These are phyloP conservation scores for Fragaria vesca DNA, from an alignment of 306 rosid species.

Conservation along the genomic window DNA sequence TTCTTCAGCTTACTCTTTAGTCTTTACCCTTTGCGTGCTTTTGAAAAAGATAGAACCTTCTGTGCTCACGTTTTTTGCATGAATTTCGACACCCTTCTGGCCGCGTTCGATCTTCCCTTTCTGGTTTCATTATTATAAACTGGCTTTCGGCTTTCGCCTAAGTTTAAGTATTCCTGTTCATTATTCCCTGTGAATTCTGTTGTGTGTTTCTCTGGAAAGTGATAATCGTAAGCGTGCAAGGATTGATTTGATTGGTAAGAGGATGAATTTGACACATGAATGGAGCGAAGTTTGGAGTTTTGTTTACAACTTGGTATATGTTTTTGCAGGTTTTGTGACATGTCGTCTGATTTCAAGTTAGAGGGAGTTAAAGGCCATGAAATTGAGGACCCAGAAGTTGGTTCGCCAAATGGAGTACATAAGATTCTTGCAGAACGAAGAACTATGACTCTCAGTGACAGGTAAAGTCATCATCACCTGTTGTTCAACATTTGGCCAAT, in stretches of 20 bases:
- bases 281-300: not conserved
- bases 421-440: constrained; percentile 53
- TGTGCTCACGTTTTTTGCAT: constrained; percentile 26
- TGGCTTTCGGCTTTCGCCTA: not conserved
- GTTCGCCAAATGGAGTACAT: constrained; percentile 31
- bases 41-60: constrained; percentile 35
- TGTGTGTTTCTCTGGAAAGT: not conserved
- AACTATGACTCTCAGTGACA: constrained; percentile 46
- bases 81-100: constrained; percentile 16
- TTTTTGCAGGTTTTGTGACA: constrained; percentile 30
- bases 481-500: not conserved
- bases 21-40: constrained; percentile 54
- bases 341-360: constrained; percentile 59
- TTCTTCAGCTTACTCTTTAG: not conserved
- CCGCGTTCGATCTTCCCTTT: constrained; percentile 11
- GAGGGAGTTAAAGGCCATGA: constrained; percentile 40
- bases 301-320: not conserved
- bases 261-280: not conserved
- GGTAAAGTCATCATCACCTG: constrained; percentile 33
- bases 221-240: not conserved
- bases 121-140: not conserved
- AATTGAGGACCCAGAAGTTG: constrained; percentile 42
- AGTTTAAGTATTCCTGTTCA: not conserved
- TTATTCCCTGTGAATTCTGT: not conserved
- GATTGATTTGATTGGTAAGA: constrained; percentile 5